Evolutionary conservation across 352 stramenopile genomes (phyloP).

Genomic region (Elongisporangium undulatum): DNA sequence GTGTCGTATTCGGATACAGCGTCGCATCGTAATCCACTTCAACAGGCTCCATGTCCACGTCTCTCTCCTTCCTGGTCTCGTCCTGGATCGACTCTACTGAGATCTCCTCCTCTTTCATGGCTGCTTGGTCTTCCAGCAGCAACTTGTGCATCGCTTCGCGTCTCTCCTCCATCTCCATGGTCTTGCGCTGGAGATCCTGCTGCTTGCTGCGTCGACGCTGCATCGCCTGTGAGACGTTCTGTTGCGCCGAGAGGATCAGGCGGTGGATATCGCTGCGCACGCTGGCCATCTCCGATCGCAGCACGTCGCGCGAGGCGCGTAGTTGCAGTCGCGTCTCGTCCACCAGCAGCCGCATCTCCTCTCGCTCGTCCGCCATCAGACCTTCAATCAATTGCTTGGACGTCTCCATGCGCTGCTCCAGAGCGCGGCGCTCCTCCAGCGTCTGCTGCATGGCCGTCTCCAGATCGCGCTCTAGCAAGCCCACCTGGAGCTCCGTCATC

Average conservation of each 20-base stretch:
- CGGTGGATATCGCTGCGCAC: slow-evolving; percentile 7
- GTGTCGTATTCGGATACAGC: neutral
- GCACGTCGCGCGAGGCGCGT: slow-evolving; percentile 15
- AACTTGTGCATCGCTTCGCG: neutral
- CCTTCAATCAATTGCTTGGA: slow-evolving; percentile 9
- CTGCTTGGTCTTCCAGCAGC: neutral
- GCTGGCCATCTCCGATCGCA: slow-evolving; percentile 21
- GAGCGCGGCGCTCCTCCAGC: slow-evolving; percentile 3
- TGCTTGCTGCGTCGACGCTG: slow-evolving; percentile 1
- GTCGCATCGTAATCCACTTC: neutral
- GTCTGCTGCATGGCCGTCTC: slow-evolving; percentile 9
- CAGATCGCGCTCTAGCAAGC: slow-evolving; percentile 17
- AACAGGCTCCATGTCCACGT: too few species aligned
- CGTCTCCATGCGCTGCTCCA: slow-evolving; percentile 10
- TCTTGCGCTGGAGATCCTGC: slow-evolving; percentile 1
- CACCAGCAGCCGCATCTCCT: slow-evolving; percentile 15
- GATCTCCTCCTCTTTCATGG: too few species aligned
- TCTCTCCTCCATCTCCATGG: neutral
- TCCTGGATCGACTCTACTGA: neutral
- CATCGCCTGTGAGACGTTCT: slow-evolving; percentile 8
- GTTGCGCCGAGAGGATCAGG: slow-evolving; percentile 7
- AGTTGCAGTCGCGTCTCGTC: slow-evolving; percentile 16
- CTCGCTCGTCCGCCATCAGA: slow-evolving; percentile 14
- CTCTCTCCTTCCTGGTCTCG: slow-evolving; percentile 1
- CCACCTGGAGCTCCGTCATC: slow-evolving; percentile 5